These are phyloP conservation scores for Prototheca cutis DNA, from an alignment of 163 green algal genomes.

Conservation along the genomic window DNA sequence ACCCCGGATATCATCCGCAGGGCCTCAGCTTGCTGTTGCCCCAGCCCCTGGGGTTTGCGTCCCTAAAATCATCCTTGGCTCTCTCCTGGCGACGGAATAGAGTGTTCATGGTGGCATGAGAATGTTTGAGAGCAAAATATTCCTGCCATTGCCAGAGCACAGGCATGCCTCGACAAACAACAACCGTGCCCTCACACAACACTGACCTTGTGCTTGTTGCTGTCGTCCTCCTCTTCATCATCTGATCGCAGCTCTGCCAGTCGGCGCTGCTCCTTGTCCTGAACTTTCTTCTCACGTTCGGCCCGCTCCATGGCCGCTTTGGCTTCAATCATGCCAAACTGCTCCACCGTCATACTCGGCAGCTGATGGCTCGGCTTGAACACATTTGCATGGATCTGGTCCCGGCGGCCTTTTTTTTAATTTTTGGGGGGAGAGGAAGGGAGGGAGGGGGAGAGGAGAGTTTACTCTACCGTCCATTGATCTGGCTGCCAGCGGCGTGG, in stretches of 20 bases:
- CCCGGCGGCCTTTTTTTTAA: conserved; percentile 3
- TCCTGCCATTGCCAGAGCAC: too few relatives aligned
- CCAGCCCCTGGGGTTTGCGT: conserved; percentile 54
- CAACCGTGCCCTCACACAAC: too few relatives aligned
- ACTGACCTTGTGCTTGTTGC: conserved; percentile 11
- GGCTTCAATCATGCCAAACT: conserved; percentile 15
- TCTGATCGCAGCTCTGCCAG: conserved; percentile 14
- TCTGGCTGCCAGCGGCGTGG: too few relatives aligned
- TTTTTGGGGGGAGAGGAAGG: background rate
- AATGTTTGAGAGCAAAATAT: too few relatives aligned
- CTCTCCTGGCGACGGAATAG: too few relatives aligned
- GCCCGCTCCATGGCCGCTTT: conserved; percentile 5
- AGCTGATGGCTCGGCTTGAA: conserved; percentile 67
- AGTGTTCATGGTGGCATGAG: too few relatives aligned
- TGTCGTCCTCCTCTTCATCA: conserved; percentile 46
- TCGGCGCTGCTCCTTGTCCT: conserved; percentile 13
- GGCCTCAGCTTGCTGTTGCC: conserved; percentile 73
- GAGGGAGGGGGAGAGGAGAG: background rate
- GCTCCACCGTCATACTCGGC: conserved; percentile 55
- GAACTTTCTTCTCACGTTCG: conserved; percentile 2
- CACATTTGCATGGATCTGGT: conserved; percentile 34
- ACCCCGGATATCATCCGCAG: conserved; percentile 37
- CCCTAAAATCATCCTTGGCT: conserved; percentile 63
- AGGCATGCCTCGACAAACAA: too few relatives aligned
- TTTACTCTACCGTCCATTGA: too few relatives aligned